These are phyloP conservation scores for Dichomitus squalens DNA, from an alignment of 1,284 basidiomycete species.

Conservation along the genomic window DNA sequence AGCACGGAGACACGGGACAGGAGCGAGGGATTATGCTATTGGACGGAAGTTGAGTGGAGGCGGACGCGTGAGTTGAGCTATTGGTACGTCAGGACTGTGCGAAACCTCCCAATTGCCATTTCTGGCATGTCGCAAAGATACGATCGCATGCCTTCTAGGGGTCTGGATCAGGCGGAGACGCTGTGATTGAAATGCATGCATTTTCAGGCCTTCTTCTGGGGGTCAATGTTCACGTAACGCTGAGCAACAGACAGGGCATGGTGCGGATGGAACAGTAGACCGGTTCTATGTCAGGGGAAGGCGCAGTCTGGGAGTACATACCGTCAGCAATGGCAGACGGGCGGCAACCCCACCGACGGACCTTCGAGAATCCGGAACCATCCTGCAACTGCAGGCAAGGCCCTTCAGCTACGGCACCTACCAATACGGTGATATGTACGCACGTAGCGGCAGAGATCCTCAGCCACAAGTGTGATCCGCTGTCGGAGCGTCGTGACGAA, in stretches of 20 bases:
- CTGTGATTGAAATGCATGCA: background rate
- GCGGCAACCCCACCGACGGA: background rate
- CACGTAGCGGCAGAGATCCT: slow-evolving; percentile 1
- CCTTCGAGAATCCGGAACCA: background rate
- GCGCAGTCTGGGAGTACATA: background rate
- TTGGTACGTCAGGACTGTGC: slow-evolving; percentile 5
- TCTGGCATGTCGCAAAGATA: background rate
- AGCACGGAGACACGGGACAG: background rate
- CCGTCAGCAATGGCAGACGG: background rate
- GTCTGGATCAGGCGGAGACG: background rate
- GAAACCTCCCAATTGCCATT: background rate
- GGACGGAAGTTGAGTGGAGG: background rate
- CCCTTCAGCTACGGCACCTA: background rate
- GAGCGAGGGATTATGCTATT: slow-evolving; percentile 9
- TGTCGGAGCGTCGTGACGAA: slow-evolving; percentile 4
- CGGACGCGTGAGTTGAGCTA: slow-evolving; percentile 8
- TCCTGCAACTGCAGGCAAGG: slow-evolving; percentile 2
- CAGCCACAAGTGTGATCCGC: background rate
- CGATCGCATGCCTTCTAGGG: background rate
- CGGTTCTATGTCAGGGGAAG: background rate
- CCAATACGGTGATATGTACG: background rate
- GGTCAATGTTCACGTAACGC: background rate
- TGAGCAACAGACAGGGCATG: slow-evolving; percentile 7
- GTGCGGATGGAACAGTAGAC: slow-evolving; percentile 8
- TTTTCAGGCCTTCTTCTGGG: background rate